phyloP scores from a whole-genome alignment of 345 rosid genomes.

The Ceriops zippeliana region DNA sequence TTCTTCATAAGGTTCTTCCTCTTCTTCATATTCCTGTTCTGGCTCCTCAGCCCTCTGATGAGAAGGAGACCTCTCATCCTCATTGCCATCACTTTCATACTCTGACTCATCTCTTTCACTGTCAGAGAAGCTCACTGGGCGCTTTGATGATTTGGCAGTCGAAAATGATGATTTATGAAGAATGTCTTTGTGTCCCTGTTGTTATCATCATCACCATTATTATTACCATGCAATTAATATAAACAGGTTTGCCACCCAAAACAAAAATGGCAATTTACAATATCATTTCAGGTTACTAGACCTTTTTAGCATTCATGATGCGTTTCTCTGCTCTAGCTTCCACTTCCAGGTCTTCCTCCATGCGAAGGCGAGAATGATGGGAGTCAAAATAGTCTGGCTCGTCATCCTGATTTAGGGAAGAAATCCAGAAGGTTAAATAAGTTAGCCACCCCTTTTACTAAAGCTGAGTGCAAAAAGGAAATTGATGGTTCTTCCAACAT shows the following conservation, averaged over 20 bases:
- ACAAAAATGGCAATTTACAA: conserved; percentile 2
- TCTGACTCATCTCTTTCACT: conserved; percentile 96
- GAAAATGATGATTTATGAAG: conserved; percentile 56
- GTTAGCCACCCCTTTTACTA: no score
- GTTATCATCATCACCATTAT: no score
- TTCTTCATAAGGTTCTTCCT: conserved; percentile 50
- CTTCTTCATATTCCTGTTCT: conserved; percentile 83
- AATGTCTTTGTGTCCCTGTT: conserved; percentile 59
- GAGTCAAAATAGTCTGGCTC: conserved; percentile 77
- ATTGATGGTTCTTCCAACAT: neutral
- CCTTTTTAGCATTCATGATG: conserved; percentile 96
- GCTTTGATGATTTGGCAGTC: conserved; percentile 57
- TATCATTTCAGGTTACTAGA: conserved; percentile 18
- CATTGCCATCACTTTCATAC: conserved; percentile 89
- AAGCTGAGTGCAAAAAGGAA: no score
- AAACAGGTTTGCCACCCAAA: neutral
- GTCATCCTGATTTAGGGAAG: conserved; percentile 53
- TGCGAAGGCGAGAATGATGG: conserved; percentile 68
- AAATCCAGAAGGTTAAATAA: neutral
- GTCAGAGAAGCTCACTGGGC: conserved; percentile 73
- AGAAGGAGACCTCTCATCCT: conserved; percentile 54
- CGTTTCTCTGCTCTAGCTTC: conserved; percentile 90
- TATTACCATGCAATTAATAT: neutral
- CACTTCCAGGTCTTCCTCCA: conserved; percentile 88
- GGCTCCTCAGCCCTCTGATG: conserved; percentile 67